These are phyloP conservation scores for Metarhizium brunneum DNA, from an alignment of 2,329 filamentous ascomycete species.

Conservation along the genomic window DNA sequence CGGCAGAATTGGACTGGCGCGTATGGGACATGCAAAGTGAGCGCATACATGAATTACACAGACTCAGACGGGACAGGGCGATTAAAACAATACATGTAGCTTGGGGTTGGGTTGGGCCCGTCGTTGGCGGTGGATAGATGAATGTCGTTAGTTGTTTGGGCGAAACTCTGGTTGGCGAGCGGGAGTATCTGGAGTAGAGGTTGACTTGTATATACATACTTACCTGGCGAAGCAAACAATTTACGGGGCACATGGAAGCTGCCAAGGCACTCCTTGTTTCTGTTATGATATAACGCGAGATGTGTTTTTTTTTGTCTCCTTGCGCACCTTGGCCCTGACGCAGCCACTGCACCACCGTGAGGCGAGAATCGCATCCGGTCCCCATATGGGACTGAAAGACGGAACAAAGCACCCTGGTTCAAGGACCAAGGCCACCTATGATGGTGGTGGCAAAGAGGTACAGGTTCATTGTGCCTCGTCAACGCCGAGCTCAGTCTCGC, in stretches of 20 bases:
- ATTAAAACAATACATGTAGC: neutral
- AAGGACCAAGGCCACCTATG: no score
- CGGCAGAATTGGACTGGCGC: neutral
- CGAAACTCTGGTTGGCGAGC: neutral
- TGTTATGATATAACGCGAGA: neutral
- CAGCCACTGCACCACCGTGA: no score
- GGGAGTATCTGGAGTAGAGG: neutral
- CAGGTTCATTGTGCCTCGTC: neutral
- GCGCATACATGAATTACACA: neutral
- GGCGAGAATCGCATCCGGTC: no score
- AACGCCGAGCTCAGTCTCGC: no score
- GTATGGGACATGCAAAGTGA: neutral
- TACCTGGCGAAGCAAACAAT: neutral
- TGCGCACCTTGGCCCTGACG: no score
- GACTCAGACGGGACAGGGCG: neutral
- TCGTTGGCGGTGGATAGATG: neutral
- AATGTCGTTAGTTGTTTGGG: neutral
- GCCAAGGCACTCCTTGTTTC: neutral
- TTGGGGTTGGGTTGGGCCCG: neutral
- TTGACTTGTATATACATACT: neutral
- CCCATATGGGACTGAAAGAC: neutral
- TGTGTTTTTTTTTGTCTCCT: neutral
- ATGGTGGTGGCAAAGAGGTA: neutral
- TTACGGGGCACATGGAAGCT: neutral
- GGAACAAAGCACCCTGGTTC: neutral